Conservation (phyloP, 352 stramenopile species). For the Plasmopara muralis region DNA sequence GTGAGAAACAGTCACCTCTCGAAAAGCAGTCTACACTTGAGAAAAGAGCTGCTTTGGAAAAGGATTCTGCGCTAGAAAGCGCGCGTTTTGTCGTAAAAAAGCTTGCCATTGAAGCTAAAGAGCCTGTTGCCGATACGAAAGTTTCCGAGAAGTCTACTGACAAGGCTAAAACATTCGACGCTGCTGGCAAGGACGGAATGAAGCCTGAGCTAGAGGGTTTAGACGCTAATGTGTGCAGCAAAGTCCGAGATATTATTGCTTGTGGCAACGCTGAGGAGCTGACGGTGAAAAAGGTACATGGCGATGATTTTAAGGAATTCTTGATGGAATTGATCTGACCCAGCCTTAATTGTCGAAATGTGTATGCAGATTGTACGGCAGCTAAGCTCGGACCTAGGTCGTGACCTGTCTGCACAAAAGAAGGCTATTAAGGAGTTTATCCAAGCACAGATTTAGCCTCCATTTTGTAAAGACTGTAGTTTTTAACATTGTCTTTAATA, state of each 20-base stretch:
- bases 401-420: constrained; percentile 66
- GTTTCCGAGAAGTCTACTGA: not conserved
- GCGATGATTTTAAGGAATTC: not conserved
- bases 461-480: not conserved
- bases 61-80: not conserved
- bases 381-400: constrained; percentile 53
- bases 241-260: constrained; percentile 75
- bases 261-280: constrained; percentile 69
- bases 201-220: constrained; percentile 20
- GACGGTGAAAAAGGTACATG: constrained; percentile 74
- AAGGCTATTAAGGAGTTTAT: constrained; percentile 80
- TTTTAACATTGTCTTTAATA: too few relatives aligned
- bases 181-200: constrained; percentile 13
- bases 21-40: not conserved
- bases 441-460: constrained; percentile 17
- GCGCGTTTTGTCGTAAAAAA: not conserved
- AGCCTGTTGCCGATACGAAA: constrained; percentile 10
- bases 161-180: constrained; percentile 3
- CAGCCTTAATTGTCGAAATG: constrained; percentile 3
- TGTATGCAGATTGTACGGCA: constrained; percentile 58
- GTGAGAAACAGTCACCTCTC: not conserved
- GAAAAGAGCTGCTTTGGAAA: not conserved
- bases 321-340: not conserved
- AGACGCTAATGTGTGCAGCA: constrained; percentile 43
- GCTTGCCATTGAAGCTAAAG: not conserved